These are phyloP conservation scores for Scheffersomyces quercinus DNA, from an alignment of 1,139 yeast genomes.

Conservation along the genomic window DNA sequence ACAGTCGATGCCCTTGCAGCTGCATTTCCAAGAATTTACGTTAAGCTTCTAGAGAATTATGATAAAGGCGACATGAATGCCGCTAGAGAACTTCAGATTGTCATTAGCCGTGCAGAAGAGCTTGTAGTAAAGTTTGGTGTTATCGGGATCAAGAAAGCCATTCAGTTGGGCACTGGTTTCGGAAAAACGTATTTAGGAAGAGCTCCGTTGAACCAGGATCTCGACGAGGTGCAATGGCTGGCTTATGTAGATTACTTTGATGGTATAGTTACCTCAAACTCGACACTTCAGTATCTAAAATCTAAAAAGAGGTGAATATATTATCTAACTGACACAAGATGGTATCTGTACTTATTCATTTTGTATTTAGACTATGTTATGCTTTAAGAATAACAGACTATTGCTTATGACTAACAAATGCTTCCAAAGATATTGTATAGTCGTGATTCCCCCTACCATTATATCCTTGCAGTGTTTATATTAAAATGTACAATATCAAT, in stretches of 20 bases:
- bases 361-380: no score
- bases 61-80: slow-evolving; percentile 16
- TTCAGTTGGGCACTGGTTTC: slow-evolving; percentile 35
- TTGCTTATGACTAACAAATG: no score
- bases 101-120: slow-evolving; percentile 22
- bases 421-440: no score
- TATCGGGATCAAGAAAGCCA: slow-evolving; percentile 28
- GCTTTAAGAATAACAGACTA: no score
- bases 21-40: slow-evolving; percentile 46
- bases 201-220: slow-evolving; percentile 14
- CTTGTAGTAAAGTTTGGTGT: slow-evolving; percentile 22
- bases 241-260: not conserved
- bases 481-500: not conserved
- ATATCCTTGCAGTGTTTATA: no score
- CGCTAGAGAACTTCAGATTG: slow-evolving; percentile 19
- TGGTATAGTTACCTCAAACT: not conserved
- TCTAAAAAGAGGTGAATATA: no score
- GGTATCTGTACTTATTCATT: no score
- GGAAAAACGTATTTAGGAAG: slow-evolving; percentile 32
- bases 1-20: slow-evolving; percentile 33
- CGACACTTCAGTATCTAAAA: not conserved
- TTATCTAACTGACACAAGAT: no score
- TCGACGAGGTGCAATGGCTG: slow-evolving; percentile 6
- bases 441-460: no score
- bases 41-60: slow-evolving; percentile 17